Evolutionary conservation across 345 rosid genomes (phyloP).

Genomic region (Eucalyptus microcorys): DNA sequence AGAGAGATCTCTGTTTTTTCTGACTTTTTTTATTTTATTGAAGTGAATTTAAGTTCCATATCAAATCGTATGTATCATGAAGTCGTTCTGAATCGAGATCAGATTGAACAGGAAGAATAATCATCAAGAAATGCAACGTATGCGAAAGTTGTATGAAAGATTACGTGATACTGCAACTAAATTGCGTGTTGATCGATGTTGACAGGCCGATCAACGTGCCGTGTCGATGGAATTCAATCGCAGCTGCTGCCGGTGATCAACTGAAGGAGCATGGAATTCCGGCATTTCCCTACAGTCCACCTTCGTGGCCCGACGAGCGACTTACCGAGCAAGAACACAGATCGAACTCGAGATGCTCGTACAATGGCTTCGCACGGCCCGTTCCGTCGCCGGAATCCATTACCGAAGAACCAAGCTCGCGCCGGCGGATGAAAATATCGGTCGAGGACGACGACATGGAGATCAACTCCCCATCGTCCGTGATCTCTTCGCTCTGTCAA

Average conservation of each 20-base stretch:
- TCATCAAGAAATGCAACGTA: neutral
- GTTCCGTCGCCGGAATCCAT: slow-evolving; percentile 63
- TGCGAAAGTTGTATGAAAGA: neutral
- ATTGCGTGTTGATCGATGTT: neutral
- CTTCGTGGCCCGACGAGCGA: slow-evolving; percentile 10
- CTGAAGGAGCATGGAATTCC: slow-evolving; percentile 17
- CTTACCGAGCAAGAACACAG: slow-evolving; percentile 17
- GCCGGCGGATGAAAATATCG: slow-evolving; percentile 19
- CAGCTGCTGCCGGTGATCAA: slow-evolving; percentile 13
- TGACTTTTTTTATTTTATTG: too few relatives aligned
- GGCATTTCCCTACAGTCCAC: slow-evolving; percentile 14
- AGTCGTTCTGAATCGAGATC: neutral
- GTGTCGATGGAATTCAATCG: slow-evolving; percentile 49
- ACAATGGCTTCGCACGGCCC: slow-evolving; percentile 19
- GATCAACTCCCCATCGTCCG: slow-evolving; percentile 62
- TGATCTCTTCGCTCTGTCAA: slow-evolving; percentile 55
- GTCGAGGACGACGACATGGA: slow-evolving; percentile 52
- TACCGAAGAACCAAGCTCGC: slow-evolving; percentile 46
- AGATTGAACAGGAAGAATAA: neutral
- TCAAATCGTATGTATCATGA: neutral
- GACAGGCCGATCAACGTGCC: slow-evolving; percentile 74
- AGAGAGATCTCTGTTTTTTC: neutral
- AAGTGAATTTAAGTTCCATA: neutral
- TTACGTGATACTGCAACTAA: neutral
- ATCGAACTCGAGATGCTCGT: slow-evolving; percentile 15